Percentiles rank a stretch among this genome's conserved stretches.
phyloP scores from a whole-genome alignment of 2,329 filamentous ascomycete genomes.

The Ophiocordyceps polyrhachis-furcata region DNA sequence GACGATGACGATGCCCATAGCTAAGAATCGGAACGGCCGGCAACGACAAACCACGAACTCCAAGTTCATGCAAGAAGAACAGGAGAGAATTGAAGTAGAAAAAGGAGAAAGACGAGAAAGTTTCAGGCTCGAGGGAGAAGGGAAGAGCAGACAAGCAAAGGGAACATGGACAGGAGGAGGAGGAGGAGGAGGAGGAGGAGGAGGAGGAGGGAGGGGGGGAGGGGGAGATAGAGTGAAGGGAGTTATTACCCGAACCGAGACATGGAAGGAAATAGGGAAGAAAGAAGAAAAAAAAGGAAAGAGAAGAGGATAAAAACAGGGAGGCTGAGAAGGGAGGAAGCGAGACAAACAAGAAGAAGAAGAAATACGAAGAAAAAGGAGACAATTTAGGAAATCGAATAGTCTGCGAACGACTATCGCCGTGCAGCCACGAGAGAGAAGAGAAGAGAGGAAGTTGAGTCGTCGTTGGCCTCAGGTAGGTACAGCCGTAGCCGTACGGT shows the following conservation, averaged over 20 bases:
- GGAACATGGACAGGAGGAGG: neutral
- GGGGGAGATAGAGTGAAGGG: neutral
- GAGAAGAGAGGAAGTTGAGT: no score
- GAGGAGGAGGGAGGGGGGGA: neutral
- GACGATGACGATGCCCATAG: conserved; percentile 6
- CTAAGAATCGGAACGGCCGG: neutral
- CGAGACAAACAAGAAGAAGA: neutral
- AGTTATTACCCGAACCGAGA: neutral
- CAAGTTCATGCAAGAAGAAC: neutral
- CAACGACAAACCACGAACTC: neutral
- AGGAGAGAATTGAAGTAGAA: neutral
- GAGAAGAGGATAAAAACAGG: neutral
- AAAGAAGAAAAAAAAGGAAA: neutral
- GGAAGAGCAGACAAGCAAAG: neutral
- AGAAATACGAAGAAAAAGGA: no score
- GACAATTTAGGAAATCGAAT: no score
- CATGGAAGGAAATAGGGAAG: neutral
- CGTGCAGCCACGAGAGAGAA: no score
- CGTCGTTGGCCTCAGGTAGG: no score
- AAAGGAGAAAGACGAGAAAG: neutral
- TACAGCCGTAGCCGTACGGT: no score
- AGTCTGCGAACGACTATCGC: no score
- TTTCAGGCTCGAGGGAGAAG: neutral
- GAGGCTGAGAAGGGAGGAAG: neutral
- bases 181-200: neutral